Evolutionary conservation across 2,329 filamentous ascomycete genomes (phyloP).

Genomic region (Fonsecaea monophora): DNA sequence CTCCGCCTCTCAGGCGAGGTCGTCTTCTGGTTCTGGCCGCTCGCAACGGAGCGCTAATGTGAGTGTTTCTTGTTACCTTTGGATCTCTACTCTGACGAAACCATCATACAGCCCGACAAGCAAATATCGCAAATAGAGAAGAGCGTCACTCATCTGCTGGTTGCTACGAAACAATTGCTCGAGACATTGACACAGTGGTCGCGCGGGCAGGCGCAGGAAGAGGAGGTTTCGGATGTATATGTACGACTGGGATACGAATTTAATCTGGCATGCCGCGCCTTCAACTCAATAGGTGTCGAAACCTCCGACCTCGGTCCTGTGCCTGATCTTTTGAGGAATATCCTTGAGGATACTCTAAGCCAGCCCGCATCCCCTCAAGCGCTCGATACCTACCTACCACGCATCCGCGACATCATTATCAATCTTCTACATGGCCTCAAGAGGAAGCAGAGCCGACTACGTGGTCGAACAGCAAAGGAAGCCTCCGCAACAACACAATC

Average conservation of each 20-base stretch:
- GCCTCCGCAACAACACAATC: constrained; percentile 50
- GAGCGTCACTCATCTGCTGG: constrained; percentile 95
- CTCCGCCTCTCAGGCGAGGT: constrained; percentile 27
- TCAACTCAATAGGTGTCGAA: constrained; percentile 95
- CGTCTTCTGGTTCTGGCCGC: constrained; percentile 34
- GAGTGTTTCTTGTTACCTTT: constrained; percentile 49
- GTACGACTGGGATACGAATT: constrained; percentile 98
- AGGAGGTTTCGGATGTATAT: constrained; percentile 96
- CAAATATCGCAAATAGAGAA: constrained; percentile 97
- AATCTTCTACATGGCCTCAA: constrained; percentile 95
- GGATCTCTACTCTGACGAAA: constrained; percentile 16
- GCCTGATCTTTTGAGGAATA: constrained; percentile 84
- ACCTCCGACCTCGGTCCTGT: constrained; percentile 94
- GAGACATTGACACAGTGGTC: constrained; percentile 99
- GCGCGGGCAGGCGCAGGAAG: constrained; percentile 86
- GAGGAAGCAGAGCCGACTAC: constrained; percentile 90
- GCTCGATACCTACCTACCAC: constrained; percentile 88
- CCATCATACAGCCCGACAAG: constrained; percentile 65
- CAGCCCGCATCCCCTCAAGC: constrained; percentile 95
- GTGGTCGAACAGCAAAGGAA: constrained; percentile 59
- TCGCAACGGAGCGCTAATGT: constrained; percentile 47
- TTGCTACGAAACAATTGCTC: constrained; percentile 95
- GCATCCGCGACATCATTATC: constrained; percentile 98
- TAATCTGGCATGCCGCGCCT: constrained; percentile 97
- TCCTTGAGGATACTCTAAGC: constrained; percentile 93